phyloP scores from a whole-genome alignment of 2,329 filamentous ascomycete species.

The Anthostomella pinea region DNA sequence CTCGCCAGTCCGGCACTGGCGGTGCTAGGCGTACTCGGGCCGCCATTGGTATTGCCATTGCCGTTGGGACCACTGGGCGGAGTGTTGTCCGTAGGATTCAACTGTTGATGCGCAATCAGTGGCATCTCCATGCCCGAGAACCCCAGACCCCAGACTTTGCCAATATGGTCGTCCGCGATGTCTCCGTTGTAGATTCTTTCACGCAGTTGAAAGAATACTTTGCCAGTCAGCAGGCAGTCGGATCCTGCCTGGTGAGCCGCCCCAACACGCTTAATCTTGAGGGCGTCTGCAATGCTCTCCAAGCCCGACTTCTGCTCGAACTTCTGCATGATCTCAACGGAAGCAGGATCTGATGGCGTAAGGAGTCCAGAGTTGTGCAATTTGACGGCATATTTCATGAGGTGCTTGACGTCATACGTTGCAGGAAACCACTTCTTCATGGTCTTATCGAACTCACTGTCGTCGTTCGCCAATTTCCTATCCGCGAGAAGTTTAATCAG shows the following conservation, averaged over 20 bases:
- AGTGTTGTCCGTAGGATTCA: conserved; percentile 30
- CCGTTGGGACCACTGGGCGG: conserved; percentile 42
- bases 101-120: conserved; percentile 20
- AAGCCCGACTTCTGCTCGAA: conserved; percentile 89
- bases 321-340: conserved; percentile 73
- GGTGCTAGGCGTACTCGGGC: conserved; percentile 68
- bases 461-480: conserved; percentile 79
- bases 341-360: conserved; percentile 61
- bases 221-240: conserved; percentile 88
- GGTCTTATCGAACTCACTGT: conserved; percentile 82
- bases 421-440: conserved; percentile 92
- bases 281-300: conserved; percentile 88
- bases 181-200: conserved; percentile 82
- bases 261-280: conserved; percentile 86
- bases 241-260: conserved; percentile 89
- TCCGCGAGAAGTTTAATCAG: conserved; percentile 90
- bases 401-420: conserved; percentile 93
- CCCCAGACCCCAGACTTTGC: conserved; percentile 91
- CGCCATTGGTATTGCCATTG: conserved; percentile 35
- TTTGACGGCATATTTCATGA: conserved; percentile 85
- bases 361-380: conserved; percentile 62
- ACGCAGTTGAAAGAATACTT: conserved; percentile 91
- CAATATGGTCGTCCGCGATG: conserved; percentile 77
- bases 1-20: conserved; percentile 48
- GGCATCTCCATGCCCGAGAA: conserved; percentile 58